These are phyloP conservation scores for Ophiocordyceps sinensis DNA, from an alignment of 2,329 filamentous ascomycete genomes.

Conservation along the genomic window DNA sequence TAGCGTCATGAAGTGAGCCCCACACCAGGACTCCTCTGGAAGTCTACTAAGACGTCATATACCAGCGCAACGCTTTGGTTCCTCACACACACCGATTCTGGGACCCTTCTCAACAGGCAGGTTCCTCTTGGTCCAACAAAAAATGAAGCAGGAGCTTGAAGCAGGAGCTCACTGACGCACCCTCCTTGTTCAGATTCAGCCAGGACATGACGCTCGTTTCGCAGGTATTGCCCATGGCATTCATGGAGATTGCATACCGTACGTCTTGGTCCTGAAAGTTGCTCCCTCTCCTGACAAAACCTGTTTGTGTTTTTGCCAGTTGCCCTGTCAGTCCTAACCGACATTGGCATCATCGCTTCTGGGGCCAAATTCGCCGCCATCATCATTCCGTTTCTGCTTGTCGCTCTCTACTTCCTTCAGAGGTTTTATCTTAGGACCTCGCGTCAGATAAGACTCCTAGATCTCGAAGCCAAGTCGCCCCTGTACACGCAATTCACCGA, in stretches of 20 bases:
- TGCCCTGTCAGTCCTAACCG: neutral
- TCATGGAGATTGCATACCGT: slow-evolving; percentile 2
- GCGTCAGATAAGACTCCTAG: slow-evolving; percentile 37
- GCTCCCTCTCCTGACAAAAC: too few species aligned
- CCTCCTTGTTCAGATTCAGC: slow-evolving; percentile 1
- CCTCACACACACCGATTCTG: slow-evolving; percentile 1
- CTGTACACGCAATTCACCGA: slow-evolving; percentile 26
- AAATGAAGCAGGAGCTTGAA: too few species aligned
- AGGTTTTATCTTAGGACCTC: slow-evolving; percentile 30
- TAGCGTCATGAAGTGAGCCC: neutral
- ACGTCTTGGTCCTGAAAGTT: too few species aligned
- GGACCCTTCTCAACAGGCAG: slow-evolving; percentile 1
- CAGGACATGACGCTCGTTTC: slow-evolving; percentile 4
- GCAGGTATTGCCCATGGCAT: slow-evolving; percentile 1
- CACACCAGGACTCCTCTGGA: neutral
- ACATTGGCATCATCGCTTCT: slow-evolving; percentile 3
- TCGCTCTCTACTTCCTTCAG: slow-evolving; percentile 9
- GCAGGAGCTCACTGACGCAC: neutral
- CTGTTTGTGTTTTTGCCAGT: too few species aligned
- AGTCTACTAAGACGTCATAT: neutral
- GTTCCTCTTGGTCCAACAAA: neutral
- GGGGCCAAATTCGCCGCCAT: slow-evolving; percentile 11
- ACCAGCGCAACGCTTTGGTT: slow-evolving; percentile 2
- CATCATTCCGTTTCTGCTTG: slow-evolving; percentile 21
- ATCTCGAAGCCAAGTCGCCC: slow-evolving; percentile 36